These are phyloP conservation scores for Vigna hirtella DNA, from an alignment of 306 rosid genomes.

Conservation along the genomic window DNA sequence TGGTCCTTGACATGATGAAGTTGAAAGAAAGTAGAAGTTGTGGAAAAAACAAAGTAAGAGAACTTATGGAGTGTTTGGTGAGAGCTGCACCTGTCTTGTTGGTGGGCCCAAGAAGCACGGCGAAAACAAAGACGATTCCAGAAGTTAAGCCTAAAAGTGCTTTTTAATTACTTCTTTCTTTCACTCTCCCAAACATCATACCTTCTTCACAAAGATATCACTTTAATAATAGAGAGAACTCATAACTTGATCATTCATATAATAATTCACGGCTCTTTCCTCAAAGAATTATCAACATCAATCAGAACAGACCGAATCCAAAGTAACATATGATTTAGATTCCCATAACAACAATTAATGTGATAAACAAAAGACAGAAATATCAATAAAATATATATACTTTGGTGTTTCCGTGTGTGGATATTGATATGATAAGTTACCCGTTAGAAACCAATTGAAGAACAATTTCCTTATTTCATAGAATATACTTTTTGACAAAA, in stretches of 20 bases:
- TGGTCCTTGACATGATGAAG: neutral
- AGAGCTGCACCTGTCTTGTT: neutral
- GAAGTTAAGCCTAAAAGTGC: constrained; percentile 1
- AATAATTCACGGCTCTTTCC: too few relatives aligned
- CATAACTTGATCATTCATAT: too few relatives aligned
- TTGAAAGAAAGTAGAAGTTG: neutral
- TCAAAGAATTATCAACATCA: too few relatives aligned
- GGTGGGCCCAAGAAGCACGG: neutral
- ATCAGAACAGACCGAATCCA: too few relatives aligned
- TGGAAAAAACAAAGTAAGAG: neutral
- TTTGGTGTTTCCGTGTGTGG: too few relatives aligned
- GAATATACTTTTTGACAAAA: neutral
- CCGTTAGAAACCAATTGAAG: neutral
- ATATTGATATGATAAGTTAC: too few relatives aligned
- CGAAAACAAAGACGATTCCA: neutral
- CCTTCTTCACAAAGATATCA: neutral
- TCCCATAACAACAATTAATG: too few relatives aligned
- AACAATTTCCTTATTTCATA: neutral
- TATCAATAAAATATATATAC: too few relatives aligned
- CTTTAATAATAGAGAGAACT: too few relatives aligned
- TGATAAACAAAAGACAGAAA: too few relatives aligned
- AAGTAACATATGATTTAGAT: too few relatives aligned
- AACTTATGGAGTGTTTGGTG: neutral
- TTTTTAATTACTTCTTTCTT: constrained; percentile 20
- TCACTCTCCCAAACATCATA: neutral